Base-by-base conservation (phyloP, 1,284 basidiomycete genomes). In the Pseudozyma sp. region DNA sequence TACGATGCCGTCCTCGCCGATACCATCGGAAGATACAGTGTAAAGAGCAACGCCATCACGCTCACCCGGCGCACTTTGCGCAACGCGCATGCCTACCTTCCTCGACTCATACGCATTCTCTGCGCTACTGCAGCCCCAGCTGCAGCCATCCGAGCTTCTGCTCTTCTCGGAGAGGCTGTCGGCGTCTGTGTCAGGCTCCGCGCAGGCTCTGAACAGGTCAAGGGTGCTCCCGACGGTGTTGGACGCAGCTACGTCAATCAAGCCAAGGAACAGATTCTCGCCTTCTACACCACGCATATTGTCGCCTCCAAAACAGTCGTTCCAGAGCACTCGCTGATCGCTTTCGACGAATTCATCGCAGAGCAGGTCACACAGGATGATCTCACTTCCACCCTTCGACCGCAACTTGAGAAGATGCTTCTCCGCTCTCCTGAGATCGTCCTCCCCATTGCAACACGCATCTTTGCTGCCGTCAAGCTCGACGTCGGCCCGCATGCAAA, bases 371-470 rank as follows among this genome's bases (percentile, higher is more conserved):
- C 75, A 33, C 54, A 66, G 17, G 46, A 74, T 3, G 80, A 81
- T 24, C 52, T 83, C 17, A n/a, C 68, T 5, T 35, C 49, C 13
- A 58, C 70, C 2, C 55, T 84, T n/a, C 61, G 79, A 10, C 82
- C 82, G 8, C 67, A 80, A 29, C 75, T 84, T 24, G 75, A 81
- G 47, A 83, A 83, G 66, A 80, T 80, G 77, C 69, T 83, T 7
- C 75, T 83, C 0, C 69, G 81, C 35, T 82, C 82, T 24, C 82
- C 82, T 16, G 82, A 84, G 29, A 54, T 79, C 0, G 73, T 75
- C 9, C 63, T 81, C 6, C 69, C 71, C 4, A 58, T 79, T n/a
- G 71, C 76, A 3, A 48, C 46, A 34, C 45, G 45, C 30, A 71
- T 81, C 37, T 77, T 81, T 56, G 44, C 48, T 30, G 54, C 62